Percentiles rank a stretch among this genome's conserved stretches.
These are phyloP conservation scores for Santalum album DNA, from an alignment of 164 flowering plant genomes.

Conservation along the genomic window DNA sequence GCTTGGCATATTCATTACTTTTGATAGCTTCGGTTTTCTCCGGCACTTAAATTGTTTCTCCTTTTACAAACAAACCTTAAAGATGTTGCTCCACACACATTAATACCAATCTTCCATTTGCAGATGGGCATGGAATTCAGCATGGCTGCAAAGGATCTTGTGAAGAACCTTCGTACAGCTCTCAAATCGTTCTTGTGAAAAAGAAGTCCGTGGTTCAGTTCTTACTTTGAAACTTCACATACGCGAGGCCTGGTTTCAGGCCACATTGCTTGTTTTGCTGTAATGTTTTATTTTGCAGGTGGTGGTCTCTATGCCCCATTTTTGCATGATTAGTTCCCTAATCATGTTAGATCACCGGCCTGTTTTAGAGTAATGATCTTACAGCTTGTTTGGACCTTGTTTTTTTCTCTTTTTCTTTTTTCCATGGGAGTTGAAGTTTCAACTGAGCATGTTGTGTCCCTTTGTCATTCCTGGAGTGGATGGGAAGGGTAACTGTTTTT, in stretches of 20 bases:
- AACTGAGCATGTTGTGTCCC: background rate
- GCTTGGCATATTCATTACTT: no score
- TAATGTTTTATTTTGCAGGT: slow-evolving; percentile 30
- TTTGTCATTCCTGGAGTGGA: background rate
- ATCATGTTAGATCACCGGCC: slow-evolving; percentile 19
- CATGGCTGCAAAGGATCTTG: slow-evolving; percentile 37
- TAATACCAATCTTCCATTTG: slow-evolving; percentile 11
- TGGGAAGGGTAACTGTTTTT: slow-evolving; percentile 11
- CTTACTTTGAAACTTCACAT: no score
- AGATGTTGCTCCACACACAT: background rate
- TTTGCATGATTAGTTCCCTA: slow-evolving; percentile 26
- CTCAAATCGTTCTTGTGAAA: slow-evolving; percentile 27
- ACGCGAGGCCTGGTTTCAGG: no score
- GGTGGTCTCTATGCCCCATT: slow-evolving; percentile 8
- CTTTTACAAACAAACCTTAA: no score
- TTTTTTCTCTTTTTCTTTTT: no score
- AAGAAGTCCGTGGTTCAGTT: background rate
- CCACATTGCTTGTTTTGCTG: slow-evolving; percentile 18
- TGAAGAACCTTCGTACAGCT: slow-evolving; percentile 28
- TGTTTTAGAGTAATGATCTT: slow-evolving; percentile 10
- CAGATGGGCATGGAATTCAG: slow-evolving; percentile 50
- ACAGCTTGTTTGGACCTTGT: slow-evolving; percentile 13
- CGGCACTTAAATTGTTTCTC: no score
- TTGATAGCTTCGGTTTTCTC: no score
- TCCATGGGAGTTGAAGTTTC: slow-evolving; percentile 10